Conservation (phyloP, 2,329 filamentous ascomycete species). For the Talaromyces sp. region DNA sequence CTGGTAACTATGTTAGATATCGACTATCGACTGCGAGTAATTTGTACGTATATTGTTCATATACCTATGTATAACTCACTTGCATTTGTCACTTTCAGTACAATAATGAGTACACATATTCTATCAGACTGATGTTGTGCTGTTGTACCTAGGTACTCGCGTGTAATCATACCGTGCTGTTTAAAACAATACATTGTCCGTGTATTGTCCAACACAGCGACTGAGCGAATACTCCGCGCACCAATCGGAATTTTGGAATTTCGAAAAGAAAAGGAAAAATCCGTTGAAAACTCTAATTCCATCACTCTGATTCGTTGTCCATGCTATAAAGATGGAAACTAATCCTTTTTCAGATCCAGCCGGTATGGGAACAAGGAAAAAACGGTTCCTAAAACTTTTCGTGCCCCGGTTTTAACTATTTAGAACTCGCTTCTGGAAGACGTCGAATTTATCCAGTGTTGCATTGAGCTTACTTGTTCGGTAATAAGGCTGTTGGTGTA, state of each 20-base stretch:
- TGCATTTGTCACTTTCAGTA: too few species aligned
- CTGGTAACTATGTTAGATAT: too few species aligned
- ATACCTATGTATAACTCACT: too few species aligned
- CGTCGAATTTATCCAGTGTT: too few species aligned
- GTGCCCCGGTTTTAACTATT: not conserved
- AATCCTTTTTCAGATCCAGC: not conserved
- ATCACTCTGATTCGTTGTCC: not conserved
- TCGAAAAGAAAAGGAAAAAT: not conserved
- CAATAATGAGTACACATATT: too few species aligned
- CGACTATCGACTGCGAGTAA: too few species aligned
- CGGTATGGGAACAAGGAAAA: not conserved
- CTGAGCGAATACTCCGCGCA: too few species aligned
- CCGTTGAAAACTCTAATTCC: not conserved
- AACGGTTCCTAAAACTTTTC: slow-evolving; percentile 7
- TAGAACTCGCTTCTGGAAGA: not conserved
- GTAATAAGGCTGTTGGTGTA: slow-evolving; percentile 1
- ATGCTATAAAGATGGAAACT: not conserved
- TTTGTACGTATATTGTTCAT: too few species aligned
- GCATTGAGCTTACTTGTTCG: not conserved
- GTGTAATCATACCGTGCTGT: not conserved
- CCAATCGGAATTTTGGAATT: slow-evolving; percentile 8
- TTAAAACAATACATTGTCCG: not conserved
- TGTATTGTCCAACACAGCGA: not conserved
- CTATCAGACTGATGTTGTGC: too few species aligned
- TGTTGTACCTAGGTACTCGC: not conserved